phyloP scores from a whole-genome alignment of 148 eudicot species.

The Fallopia convolvulus region DNA sequence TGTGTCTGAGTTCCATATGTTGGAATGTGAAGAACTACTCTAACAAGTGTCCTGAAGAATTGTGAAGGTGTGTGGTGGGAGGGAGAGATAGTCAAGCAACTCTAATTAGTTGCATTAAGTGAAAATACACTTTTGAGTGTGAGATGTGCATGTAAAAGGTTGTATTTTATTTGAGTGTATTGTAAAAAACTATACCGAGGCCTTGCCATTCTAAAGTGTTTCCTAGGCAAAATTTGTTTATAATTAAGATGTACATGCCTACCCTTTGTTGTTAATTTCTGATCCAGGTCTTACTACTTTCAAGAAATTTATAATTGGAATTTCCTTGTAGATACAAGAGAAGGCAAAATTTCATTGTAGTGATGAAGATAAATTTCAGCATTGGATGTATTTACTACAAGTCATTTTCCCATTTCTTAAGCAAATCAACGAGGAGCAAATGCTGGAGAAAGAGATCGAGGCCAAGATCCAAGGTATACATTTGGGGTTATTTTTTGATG shows the following conservation, averaged over 20 bases:
- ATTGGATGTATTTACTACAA: constrained; percentile 24
- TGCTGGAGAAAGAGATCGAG: constrained; percentile 28
- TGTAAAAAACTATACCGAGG: neutral
- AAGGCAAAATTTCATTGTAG: neutral
- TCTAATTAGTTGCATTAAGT: neutral
- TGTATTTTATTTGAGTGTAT: neutral
- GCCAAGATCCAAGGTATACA: constrained; percentile 34
- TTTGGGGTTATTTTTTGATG: neutral
- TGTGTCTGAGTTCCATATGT: neutral
- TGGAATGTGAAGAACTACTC: neutral
- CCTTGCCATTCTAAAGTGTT: neutral
- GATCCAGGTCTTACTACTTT: neutral
- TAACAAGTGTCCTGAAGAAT: neutral
- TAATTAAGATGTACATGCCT: neutral
- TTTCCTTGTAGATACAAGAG: constrained; percentile 3
- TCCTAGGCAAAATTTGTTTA: neutral
- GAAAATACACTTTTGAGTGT: neutral
- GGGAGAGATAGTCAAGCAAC: neutral
- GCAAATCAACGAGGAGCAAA: constrained; percentile 28
- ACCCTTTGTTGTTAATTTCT: neutral
- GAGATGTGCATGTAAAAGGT: neutral
- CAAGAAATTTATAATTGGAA: neutral
- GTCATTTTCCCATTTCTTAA: constrained; percentile 27
- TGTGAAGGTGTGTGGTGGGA: neutral
- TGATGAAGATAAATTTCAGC: constrained; percentile 13